Conservation (phyloP, 768 basidiomycete genomes). For the Termitomyces sp. region DNA sequence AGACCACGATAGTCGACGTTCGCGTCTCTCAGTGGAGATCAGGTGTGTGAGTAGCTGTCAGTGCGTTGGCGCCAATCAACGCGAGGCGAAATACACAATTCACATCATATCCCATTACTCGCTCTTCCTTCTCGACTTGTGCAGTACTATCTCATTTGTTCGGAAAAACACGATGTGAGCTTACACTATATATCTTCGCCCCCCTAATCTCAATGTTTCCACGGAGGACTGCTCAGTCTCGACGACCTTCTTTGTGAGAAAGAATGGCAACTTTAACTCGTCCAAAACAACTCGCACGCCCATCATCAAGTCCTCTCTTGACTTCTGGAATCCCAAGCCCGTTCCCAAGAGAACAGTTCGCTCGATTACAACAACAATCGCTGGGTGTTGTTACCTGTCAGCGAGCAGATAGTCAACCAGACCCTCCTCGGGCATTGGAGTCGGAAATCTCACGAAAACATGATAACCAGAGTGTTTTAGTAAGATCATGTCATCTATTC, state of each 20-base stretch:
- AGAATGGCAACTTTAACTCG: slow-evolving; percentile 37
- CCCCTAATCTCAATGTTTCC: background rate
- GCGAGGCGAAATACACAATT: background rate
- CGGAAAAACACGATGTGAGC: background rate
- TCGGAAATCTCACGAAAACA: background rate
- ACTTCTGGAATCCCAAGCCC: slow-evolving; percentile 31
- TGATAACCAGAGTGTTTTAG: slow-evolving; percentile 10
- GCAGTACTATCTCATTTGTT: background rate
- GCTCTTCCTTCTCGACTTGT: background rate
- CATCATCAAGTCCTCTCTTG: slow-evolving; percentile 18
- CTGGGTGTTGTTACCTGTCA: background rate
- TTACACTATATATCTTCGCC: background rate
- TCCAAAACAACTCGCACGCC: slow-evolving; percentile 20
- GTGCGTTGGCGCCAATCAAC: background rate
- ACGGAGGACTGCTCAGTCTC: background rate
- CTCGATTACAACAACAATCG: slow-evolving; percentile 10
- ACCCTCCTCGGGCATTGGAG: slow-evolving; percentile 6
- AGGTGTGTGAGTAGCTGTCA: background rate
- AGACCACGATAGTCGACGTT: background rate
- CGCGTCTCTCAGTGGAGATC: background rate
- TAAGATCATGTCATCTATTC: background rate
- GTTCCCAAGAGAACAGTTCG: slow-evolving; percentile 32
- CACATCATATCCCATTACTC: background rate
- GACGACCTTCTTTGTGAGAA: background rate
- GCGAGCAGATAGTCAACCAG: slow-evolving; percentile 4